Evolutionary conservation across 2,329 filamentous ascomycete species (phyloP), one percentile per base, ranked within the genome.

Genomic region (Orbilia oligospora): DNA sequence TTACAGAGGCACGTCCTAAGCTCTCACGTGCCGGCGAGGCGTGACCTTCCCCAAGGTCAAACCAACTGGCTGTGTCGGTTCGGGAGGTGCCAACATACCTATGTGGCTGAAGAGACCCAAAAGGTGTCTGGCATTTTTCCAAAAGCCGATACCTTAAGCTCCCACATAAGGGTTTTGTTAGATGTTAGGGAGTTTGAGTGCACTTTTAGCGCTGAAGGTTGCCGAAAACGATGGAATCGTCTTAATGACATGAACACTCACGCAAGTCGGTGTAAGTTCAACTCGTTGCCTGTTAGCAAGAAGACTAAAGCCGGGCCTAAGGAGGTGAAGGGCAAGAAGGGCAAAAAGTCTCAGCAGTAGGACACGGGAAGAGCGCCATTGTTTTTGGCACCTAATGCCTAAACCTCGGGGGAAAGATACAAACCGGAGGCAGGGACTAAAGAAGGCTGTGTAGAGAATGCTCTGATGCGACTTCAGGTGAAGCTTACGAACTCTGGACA

Each of bases 71-170:
- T 41, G 55, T 61, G 55, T 44, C 55, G 36, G n/a, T 61, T 61
- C 22, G 55, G 55, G 55, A 41, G 55, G 55, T 61, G 55, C 22
- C 3, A 30, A 18, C 55, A 61, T 44, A 10, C 64, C 22, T 22
- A 53, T 36, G 27, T 20, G 14, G 27, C 3, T 6, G 30, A 16
- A 22, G 49, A 44, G 10, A 22, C 18, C 16, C 16, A 20, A 4
- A 72, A 65, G 10, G 18, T 20, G 12, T 72, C 69, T 22, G 69
- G 69, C 30, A 18, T 46, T 38, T 72, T 66, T 14, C 24, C 27
- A 51, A 72, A 72, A 56, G 44, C 33, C 20, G 69, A 72, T n/a
- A 66, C 64, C 20, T 24, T 72, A 58, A 66, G 48, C n/a, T 66
- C 58, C 36, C 69, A 72, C 46, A 72, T 72, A 18, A 48, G 69